phyloP scores from a whole-genome alignment of 306 rosid species.

The Quercus mongolica region DNA sequence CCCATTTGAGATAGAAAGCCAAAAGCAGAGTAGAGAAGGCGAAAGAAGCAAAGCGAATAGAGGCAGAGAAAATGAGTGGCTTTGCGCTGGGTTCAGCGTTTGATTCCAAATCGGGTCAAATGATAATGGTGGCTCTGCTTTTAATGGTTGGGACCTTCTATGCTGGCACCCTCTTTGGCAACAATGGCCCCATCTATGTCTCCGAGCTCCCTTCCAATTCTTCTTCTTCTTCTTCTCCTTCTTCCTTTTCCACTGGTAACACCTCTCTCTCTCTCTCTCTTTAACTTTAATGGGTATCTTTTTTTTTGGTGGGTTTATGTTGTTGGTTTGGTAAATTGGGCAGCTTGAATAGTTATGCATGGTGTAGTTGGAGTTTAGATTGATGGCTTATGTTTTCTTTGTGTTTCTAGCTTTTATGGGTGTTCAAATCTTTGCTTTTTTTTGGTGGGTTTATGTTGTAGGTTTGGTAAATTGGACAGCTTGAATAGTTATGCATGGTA shows the following conservation, averaged over 20 bases:
- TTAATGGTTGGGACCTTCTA: constrained; percentile 71
- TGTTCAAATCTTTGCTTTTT: no score
- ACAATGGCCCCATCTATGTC: constrained; percentile 59
- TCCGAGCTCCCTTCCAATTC: constrained; percentile 45
- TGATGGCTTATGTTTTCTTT: neutral
- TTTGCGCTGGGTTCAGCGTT: constrained; percentile 36
- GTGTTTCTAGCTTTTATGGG: no score
- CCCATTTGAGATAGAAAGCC: constrained; percentile 13
- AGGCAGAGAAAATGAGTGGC: constrained; percentile 28
- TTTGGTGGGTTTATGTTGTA: no score
- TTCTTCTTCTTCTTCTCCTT: constrained; percentile 34
- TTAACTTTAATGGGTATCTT: neutral
- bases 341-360: neutral
- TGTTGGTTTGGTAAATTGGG: neutral
- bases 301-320: neutral
- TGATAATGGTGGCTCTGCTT: constrained; percentile 51
- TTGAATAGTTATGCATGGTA: no score
- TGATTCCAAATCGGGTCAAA: constrained; percentile 58
- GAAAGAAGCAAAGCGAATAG: neutral
- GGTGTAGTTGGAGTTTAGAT: neutral
- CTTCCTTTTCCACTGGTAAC: constrained; percentile 22
- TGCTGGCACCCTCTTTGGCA: constrained; percentile 60
- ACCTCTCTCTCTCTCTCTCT: neutral
- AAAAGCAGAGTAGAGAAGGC: neutral
- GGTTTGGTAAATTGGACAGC: no score